phyloP scores from a whole-genome alignment of 2,329 filamentous ascomycete genomes.

The Pseudocercospora pini-densiflorae region DNA sequence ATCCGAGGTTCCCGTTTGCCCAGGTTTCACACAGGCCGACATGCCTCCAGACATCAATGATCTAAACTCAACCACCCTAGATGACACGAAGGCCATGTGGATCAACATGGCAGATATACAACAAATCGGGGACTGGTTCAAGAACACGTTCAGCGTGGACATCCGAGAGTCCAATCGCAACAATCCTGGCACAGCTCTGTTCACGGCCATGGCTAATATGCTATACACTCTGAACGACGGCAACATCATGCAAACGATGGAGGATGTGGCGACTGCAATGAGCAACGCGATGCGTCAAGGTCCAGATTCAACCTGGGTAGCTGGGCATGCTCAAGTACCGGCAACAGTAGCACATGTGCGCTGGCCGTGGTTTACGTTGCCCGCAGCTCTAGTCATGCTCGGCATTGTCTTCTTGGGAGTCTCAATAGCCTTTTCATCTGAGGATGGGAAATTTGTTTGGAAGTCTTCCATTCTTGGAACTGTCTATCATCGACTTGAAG shows the following conservation, averaged over 20 bases:
- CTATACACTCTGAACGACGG: background rate
- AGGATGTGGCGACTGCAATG: background rate
- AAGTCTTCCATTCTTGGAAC: background rate
- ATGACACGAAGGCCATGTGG: background rate
- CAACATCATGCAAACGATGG: background rate
- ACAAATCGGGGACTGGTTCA: background rate
- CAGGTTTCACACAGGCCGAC: background rate
- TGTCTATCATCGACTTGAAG: background rate
- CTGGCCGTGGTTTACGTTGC: background rate
- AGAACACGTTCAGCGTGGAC: background rate
- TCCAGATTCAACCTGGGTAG: background rate
- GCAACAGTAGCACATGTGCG: background rate
- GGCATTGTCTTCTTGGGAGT: background rate
- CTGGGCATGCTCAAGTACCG: background rate
- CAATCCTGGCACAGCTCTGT: background rate
- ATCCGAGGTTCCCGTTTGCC: background rate
- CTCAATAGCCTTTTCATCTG: background rate
- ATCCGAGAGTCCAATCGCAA: background rate
- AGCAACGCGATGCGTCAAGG: background rate
- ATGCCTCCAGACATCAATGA: background rate
- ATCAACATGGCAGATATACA: background rate
- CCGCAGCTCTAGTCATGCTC: background rate
- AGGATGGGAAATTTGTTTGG: background rate
- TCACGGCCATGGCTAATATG: background rate
- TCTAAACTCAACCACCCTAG: background rate